Evolutionary conservation across 768 basidiomycete species (phyloP), one percentile per base, ranked within the genome.

Genomic region (Termitomyces bulborhizus): DNA sequence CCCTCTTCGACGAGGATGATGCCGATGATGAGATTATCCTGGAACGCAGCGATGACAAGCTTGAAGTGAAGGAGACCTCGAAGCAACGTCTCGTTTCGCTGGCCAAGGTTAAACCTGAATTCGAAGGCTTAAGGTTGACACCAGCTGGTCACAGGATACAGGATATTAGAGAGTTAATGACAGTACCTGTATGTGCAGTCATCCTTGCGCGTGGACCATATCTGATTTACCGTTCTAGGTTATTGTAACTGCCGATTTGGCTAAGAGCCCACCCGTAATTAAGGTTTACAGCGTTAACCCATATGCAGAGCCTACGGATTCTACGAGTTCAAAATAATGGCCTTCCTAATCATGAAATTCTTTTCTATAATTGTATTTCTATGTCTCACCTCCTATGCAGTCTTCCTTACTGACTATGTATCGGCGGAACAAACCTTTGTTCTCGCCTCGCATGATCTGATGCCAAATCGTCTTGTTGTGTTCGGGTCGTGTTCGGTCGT

Each of bases 221-320:
- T 57, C 57, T 64, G 46, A 59, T 51, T 36, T 51, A 36, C 52
- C 32, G 12, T 31, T 53, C 46, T 57, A 93, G 91, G 93, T 95
- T 62, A 95, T 97, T 65, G 86, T 97, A 62, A 95, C 93, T 41
- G 93, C 93, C 32, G 94, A 98, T 69, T 73, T 96, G 62, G 93
- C 92, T 58, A 97, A 96, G 82, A 93, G 90, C 62, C 94, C 94
- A 40, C 94, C 94, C 4, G 91, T 98, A 65, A 89, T 98, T 78
- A 95, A 97, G 71, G 93, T 98, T 55, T 94, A 94, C 77, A 93
- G 92, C 64, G 90, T 93, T 65, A 94, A 94, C 67, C 93, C 93
- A 7, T 95, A 90, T 69, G 86, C 90, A 41, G 79, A 80, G 57
- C 71, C 74, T 45, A 45, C 51, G 37, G 27, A 40, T 50, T 39